Evolutionary conservation across 163 green algal species (phyloP), one percentile per base, ranked within the genome.

Genomic region (Scenedesmus sp.): DNA sequence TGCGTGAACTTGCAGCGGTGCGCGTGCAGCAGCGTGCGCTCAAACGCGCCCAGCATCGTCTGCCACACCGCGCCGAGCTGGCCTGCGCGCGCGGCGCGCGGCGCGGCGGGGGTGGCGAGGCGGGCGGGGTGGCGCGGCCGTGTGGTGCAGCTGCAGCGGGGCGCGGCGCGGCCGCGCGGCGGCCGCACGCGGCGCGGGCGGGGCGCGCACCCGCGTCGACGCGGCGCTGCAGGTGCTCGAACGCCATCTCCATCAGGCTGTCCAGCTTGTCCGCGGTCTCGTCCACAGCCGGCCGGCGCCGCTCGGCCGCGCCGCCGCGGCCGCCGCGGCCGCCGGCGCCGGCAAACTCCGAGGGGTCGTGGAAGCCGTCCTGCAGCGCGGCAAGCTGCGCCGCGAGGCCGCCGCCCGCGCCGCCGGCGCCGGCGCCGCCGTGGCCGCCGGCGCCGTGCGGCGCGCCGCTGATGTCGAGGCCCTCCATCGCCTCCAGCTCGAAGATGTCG

Each of bases 1-100:
- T 95, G 91, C 28, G 87, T 94, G 83, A 98, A 98, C 85, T 98
- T 98, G 83, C 89, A 96, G 65, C 93, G 87, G 78, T 96, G 88
- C 5, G 93, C 94, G 60, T 90, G 88, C 28, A 97, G 89, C 60
- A 98, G 83, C 53, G 81, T 90, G 42, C 83, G 79, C 73, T 97
- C 87, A 81, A 98, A 97, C 3, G 84, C 83, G 17, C 45, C 63
- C 50, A 96, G 78, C 75, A 96, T 82, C 22, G 88, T 87, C 22
- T 87, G 56, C 91, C 90, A 97, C 11, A 85, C 60, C 28, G 74
- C 56, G 36, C 47, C 72, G 9, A 81, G 45, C 60, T 81, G 70
- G 36, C 80, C 80, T 66, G 79, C 29, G 33, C 58, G 34, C 26
- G 14, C 2, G 1, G 63, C 0, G n/a, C n/a, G 53, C 57, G 34